Base-by-base conservation (phyloP, 2,329 filamentous ascomycete genomes). In the Pseudogymnoascus sp. region DNA sequence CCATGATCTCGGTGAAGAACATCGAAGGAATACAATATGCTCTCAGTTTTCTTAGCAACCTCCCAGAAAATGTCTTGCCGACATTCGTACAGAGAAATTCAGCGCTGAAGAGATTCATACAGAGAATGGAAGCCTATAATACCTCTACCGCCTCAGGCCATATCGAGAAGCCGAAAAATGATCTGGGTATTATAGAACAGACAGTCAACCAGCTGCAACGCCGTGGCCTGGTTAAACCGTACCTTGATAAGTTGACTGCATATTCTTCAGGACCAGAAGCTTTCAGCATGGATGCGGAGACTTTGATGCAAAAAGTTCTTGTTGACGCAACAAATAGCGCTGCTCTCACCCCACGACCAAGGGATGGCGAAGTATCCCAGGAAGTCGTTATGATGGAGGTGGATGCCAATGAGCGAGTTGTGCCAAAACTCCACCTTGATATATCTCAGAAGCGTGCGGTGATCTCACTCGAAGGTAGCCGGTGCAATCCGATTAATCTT, bases 121-220 rank as follows among this genome's bases (percentile, higher is more conserved):
- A n/a, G 16, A 2, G 50, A 22, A 56, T 56, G 50, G 50, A 56
- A 56, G 2, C 28, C 16, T 28, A 33, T 2, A 56, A 33, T 33
- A 33, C 10, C n/a, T 33, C n/a, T 33, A 3, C 8, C 28, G 10
- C n/a, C 6, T 19, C n/a, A 4, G 28, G 28, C 16, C 16, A 33
- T 33, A 19, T n/a, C 16, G 6, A 11, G 22, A 16, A 31, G n/a
- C n/a, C 26, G n/a, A 33, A 19, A 31, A 60, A 41, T 37, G 26
- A 60, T 40, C 16, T 41, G 19, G 50, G 61, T 35, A 53, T 62
- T 31, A 31, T 60, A 19, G 56, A 53, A 31, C 43, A 60, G 50
- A 26, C 56, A 2, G 43, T 40, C 53, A 26, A 31, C 26, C 61
- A 62, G 19, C 43, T 60, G 50, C 50, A 56, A 33, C n/a, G 50